Base-by-base conservation (phyloP, 768 basidiomycete species). In the Pulveroboletus ravenelii region DNA sequence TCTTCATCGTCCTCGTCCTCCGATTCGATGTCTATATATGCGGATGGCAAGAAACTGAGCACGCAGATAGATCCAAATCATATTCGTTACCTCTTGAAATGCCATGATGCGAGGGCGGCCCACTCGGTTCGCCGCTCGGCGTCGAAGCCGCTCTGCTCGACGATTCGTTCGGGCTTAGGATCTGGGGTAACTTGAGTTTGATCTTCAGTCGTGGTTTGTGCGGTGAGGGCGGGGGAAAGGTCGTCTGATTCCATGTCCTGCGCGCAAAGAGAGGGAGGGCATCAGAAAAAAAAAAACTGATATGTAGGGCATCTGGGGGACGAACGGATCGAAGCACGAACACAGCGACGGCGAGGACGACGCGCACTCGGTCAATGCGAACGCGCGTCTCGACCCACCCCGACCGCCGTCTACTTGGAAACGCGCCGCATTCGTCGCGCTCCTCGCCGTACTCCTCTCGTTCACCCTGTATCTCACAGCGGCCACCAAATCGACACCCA, bases 191-290 rank as follows among this genome's bases (percentile, higher is more conserved):
- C 58, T 80, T 85, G 40, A 84, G 71, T 62, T 77, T 84, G 60
- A 85, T 85, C 57, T 79, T 82, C 18, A 85, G 74, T 6, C 76
- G 72, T 3, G 78, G 75, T 58, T 72, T 67, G 31, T 65, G 62
- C 2, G 62, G 61, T 0, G 42, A 61, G 9, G 66, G 61, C n/a
- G 70, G 65, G 12, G 69, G 66, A 64, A 5, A 62, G 60, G 13
- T 70, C 70, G 37, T 71, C 70, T 5, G 61, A 65, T 29, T 72
- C 70, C 14, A 63, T 46, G 46, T 70, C 68, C 70, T 69, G 47
- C 20, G 20, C 20, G 20, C 14, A 13, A 1, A 34, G 32, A 3
- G 0, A 13, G 6, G 4, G 14, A 34, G 35, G 17, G 25, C 9
- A 8, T 10, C 10, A n/a, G n/a, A n/a, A n/a, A n/a, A n/a, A n/a